A percentile compares a stretch with the other conserved stretches of the same genome.
phyloP scores from a whole-genome alignment of 768 basidiomycete species.

The Omphalotus guepiniiformis region DNA sequence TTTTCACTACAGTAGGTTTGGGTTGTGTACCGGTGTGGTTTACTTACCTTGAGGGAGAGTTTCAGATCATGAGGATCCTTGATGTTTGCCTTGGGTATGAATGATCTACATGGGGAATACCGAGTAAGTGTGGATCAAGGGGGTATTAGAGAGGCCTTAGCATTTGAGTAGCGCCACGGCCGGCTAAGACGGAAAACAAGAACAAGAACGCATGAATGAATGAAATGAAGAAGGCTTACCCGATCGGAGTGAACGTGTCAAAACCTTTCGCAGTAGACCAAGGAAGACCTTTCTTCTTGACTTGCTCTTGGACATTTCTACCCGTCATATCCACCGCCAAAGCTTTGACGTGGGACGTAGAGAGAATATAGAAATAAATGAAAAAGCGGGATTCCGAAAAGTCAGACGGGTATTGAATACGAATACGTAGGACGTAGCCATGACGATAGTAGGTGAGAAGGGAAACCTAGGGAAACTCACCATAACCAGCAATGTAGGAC shows the following conservation, averaged over 20 bases:
- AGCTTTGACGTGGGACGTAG: conserved; percentile 49
- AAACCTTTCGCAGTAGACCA: conserved; percentile 98
- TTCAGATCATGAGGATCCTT: conserved; percentile 71
- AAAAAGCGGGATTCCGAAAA: neutral
- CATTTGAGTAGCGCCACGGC: neutral
- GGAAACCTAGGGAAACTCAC: conserved; percentile 38
- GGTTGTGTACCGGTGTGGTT: no score
- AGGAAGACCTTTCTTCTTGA: conserved; percentile 91
- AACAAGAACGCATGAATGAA: conserved; percentile 1
- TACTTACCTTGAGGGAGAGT: conserved; percentile 66
- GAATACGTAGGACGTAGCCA: neutral
- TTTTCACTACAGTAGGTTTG: no score
- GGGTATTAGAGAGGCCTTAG: neutral
- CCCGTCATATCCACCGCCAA: conserved; percentile 96
- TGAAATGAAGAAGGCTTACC: conserved; percentile 39
- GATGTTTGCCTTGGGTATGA: conserved; percentile 73
- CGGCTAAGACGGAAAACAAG: neutral
- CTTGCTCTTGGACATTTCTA: conserved; percentile 89
- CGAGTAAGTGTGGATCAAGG: neutral
- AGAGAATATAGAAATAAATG: neutral
- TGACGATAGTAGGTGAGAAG: conserved; percentile 5
- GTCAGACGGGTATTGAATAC: neutral
- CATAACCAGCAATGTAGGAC: conserved; percentile 86
- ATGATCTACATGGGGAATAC: conserved; percentile 42
- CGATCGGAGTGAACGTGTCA: conserved; percentile 92